Evolutionary conservation across 352 stramenopile species (phyloP).

Genomic region (Plasmopara viticola): DNA sequence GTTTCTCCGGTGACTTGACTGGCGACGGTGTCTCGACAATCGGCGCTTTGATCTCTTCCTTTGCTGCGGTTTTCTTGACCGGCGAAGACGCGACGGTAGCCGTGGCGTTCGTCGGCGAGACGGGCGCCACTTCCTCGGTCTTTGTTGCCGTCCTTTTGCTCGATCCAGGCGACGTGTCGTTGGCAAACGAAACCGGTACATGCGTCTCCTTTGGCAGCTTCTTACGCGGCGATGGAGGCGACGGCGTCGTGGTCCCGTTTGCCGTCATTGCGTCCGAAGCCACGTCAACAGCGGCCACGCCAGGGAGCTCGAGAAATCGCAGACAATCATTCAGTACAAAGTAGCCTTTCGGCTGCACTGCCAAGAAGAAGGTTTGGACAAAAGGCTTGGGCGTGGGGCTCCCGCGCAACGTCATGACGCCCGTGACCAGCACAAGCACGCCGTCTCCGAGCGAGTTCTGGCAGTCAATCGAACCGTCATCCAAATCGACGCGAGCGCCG

Average conservation of each 20-base stretch:
- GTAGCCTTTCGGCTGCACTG: conserved; percentile 82
- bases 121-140: conserved; percentile 11
- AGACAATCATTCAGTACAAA: conserved; percentile 87
- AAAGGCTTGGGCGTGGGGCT: conserved; percentile 59
- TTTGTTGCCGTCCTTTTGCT: conserved; percentile 8
- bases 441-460: conserved; percentile 62
- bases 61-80: conserved; percentile 27
- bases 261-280: conserved; percentile 8
- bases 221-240: conserved; percentile 12
- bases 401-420: conserved; percentile 72
- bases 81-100: conserved; percentile 29
- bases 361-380: conserved; percentile 85
- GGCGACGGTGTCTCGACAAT: conserved; percentile 16
- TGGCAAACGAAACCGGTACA: conserved; percentile 25
- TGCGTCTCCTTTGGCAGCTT: conserved; percentile 19
- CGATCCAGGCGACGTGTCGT: conserved; percentile 22
- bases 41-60: conserved; percentile 1
- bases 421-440: conserved; percentile 81
- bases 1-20: conserved; percentile 12
- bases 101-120: conserved; percentile 23
- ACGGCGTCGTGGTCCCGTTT: conserved; percentile 6
- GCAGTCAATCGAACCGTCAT: conserved; percentile 82
- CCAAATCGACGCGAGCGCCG: conserved; percentile 71
- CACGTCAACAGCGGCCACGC: conserved; percentile 10
- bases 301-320: conserved; percentile 71